A percentile compares a stretch with the other conserved stretches of the same genome.
These are phyloP conservation scores for Pseudotsuga menziesii DNA, from an alignment of 75 land plant species.

Conservation along the genomic window DNA sequence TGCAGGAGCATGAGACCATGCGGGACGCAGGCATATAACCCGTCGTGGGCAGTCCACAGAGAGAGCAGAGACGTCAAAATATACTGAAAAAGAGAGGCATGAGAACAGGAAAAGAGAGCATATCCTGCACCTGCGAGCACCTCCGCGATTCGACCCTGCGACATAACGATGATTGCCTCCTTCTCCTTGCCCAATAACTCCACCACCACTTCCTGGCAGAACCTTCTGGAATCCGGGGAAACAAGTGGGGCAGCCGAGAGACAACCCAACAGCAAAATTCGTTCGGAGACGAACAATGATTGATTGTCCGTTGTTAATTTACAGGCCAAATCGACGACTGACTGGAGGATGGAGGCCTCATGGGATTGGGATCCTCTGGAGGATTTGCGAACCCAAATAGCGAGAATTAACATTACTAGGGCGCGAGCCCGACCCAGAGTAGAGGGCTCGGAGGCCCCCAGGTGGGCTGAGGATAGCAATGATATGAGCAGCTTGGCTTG, in stretches of 20 bases:
- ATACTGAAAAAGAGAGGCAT: slow-evolving; percentile 16
- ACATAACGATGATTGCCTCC: slow-evolving; percentile 9
- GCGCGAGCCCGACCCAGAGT: slow-evolving; percentile 33
- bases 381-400: slow-evolving; percentile 62
- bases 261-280: slow-evolving; percentile 61
- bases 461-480: slow-evolving; percentile 16
- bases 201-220: slow-evolving; percentile 42
- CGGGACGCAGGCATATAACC: slow-evolving; percentile 17
- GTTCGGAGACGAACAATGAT: slow-evolving; percentile 16
- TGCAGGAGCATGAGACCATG: slow-evolving; percentile 64
- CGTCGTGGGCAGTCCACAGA: slow-evolving; percentile 41
- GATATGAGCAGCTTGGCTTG: slow-evolving; percentile 70
- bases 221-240: slow-evolving; percentile 15
- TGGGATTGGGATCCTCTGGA: slow-evolving; percentile 8
- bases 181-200: slow-evolving; percentile 17
- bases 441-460: slow-evolving; percentile 6
- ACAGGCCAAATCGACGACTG: background rate
- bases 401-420: slow-evolving; percentile 27
- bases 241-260: slow-evolving; percentile 24
- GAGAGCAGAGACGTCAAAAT: slow-evolving; percentile 40
- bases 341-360: background rate
- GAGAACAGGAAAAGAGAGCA: slow-evolving; percentile 39
- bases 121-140: slow-evolving; percentile 78
- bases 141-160: slow-evolving; percentile 16
- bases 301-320: background rate